A percentile compares a stretch with the other conserved stretches of the same genome.
phyloP scores from a whole-genome alignment of 108 stramenopile genomes.

The Pseudonitzschia multiseries region DNA sequence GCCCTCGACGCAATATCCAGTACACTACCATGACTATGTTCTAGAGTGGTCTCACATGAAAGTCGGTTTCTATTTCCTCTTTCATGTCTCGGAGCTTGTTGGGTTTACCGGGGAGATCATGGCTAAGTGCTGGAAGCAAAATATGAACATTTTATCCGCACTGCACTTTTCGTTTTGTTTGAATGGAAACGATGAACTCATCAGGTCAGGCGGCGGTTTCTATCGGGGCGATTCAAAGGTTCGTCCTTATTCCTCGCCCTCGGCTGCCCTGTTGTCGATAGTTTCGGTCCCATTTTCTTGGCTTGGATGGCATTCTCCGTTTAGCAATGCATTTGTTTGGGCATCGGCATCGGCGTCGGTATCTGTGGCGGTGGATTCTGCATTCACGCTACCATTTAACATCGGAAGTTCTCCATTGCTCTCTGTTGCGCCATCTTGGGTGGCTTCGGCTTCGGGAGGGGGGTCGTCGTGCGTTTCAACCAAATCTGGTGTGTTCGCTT shows the following conservation, averaged over 20 bases:
- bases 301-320: neutral
- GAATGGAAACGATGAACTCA: too few species aligned
- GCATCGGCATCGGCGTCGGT: too few species aligned
- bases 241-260: neutral
- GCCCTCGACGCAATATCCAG: too few species aligned
- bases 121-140: too few species aligned
- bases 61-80: too few species aligned
- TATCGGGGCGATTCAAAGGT: neutral
- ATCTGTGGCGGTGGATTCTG: neutral
- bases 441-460: neutral
- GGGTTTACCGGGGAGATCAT: too few species aligned
- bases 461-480: neutral
- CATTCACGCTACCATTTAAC: neutral
- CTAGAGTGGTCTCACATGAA: too few species aligned
- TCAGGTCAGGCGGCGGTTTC: too few species aligned
- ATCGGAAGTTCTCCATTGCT: neutral
- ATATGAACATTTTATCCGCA: too few species aligned
- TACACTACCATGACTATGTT: too few species aligned
- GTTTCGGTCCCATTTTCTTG: slow-evolving; percentile 2
- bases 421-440: neutral
- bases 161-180: too few species aligned
- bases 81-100: too few species aligned
- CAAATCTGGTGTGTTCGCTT: neutral
- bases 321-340: neutral
- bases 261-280: neutral